phyloP scores from a whole-genome alignment of 495 filamentous ascomycete species.

The Neurospora tetrasperma region DNA sequence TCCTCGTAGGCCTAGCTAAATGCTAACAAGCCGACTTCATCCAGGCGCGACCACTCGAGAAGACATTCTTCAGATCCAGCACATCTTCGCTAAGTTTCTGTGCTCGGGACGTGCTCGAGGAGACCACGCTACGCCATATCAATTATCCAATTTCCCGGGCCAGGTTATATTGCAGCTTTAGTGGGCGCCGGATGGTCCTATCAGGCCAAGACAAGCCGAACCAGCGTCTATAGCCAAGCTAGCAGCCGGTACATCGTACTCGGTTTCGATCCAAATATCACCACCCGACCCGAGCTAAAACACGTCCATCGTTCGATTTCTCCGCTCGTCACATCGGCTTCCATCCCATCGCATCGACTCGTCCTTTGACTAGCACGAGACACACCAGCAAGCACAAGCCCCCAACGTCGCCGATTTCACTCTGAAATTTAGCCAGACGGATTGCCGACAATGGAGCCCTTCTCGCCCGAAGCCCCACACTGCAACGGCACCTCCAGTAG shows the following conservation, averaged over 20 bases:
- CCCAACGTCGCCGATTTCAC: neutral
- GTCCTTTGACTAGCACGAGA: neutral
- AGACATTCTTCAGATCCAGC: neutral
- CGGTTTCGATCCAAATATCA: neutral
- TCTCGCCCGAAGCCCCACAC: slow-evolving; percentile 24
- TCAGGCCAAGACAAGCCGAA: neutral
- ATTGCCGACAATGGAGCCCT: slow-evolving; percentile 26
- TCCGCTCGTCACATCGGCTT: neutral
- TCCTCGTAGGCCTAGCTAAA: neutral
- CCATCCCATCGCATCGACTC: neutral
- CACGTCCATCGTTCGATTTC: neutral
- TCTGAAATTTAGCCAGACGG: neutral
- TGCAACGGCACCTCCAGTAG: slow-evolving; percentile 19
- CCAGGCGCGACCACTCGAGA: neutral
- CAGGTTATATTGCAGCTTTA: neutral
- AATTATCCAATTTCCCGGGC: neutral
- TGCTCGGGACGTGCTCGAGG: neutral
- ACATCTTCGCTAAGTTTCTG: neutral
- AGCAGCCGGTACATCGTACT: neutral
- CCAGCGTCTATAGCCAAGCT: neutral
- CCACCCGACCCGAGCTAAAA: neutral
- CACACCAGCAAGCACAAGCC: neutral
- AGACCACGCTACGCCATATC: neutral
- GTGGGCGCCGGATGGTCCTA: neutral
- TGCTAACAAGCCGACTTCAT: neutral